Evolutionary conservation across 2,329 filamentous ascomycete species (phyloP), one percentile per base, ranked within the genome.

Genomic region (Stachybotrys elegans): DNA sequence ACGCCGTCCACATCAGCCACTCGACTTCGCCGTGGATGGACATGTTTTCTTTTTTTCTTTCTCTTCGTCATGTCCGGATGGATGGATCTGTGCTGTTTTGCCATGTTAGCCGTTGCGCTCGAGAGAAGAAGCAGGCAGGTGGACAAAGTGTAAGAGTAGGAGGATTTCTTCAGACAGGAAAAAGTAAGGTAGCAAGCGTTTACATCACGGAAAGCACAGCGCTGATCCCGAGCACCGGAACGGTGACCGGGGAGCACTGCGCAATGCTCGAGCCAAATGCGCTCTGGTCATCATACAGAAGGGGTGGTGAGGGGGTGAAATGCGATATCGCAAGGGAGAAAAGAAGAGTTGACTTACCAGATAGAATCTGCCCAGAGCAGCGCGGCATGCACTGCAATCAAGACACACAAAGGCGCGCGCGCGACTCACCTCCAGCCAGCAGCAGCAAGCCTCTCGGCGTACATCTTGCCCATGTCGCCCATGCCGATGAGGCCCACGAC

Each of bases 211-310:
- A 95, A 84, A 80, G 78, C 75, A 72, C 72, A 73, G 66, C 68
- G 71, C 65, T 54, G 62, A 61, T 58, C 71, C 70, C 70, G 71
- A 72, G 69, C 75, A 85, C 88, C 92, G 79, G 85, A 95, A 83
- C 86, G 84, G 75, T 69, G 72, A 69, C 74, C 74, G 73, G 73
- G 69, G 68, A 68, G 63, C 72, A 70, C 72, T 75, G 72, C 69
- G 74, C 82, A 81, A 90, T 95, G 78, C 92, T 97, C 92, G 89
- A 97, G 92, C 92, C 92, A 97, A 97, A 97, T 97, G 92, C 92
- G 91, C 92, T 97, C 92, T 92, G 89, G 92, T 97, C 92, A 97
- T 97, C 92, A 94, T 90, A 66, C 65, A 59, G 48, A 44, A 59
- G 51, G 67, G 57, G 47, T 44, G 45, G 46, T 48, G 47, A 40